Conservation (phyloP, 129 eudicot genomes). For the Heracleum sosnowskyi region DNA sequence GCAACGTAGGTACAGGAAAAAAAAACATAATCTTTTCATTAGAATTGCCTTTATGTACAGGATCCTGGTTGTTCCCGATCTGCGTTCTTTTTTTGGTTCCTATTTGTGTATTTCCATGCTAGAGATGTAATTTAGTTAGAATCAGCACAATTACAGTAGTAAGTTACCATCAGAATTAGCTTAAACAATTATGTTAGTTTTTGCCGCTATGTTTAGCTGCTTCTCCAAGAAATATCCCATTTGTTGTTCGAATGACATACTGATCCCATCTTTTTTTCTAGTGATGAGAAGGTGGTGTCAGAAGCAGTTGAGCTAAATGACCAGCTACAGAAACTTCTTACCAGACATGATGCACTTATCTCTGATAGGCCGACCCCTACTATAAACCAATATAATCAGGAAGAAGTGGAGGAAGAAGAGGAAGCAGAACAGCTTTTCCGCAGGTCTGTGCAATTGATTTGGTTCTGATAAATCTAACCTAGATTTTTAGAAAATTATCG, state of each 20-base stretch:
- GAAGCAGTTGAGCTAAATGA: constrained; percentile 86
- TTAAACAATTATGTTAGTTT: neutral
- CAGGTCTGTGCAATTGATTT: constrained; percentile 33
- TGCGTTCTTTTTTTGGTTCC: neutral
- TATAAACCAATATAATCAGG: constrained; percentile 44
- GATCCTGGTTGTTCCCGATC: neutral
- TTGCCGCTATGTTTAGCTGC: neutral
- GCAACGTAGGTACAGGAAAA: neutral
- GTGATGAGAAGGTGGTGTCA: constrained; percentile 71
- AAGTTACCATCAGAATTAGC: neutral
- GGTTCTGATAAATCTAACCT: neutral
- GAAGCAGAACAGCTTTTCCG: constrained; percentile 88
- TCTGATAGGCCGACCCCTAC: constrained; percentile 40
- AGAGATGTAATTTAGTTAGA: neutral
- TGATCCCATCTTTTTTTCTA: constrained; percentile 19
- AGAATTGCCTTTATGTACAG: neutral
- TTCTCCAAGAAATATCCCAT: neutral
- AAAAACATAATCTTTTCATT: neutral
- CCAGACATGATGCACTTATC: constrained; percentile 67
- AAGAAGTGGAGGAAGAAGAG: constrained; percentile 69
- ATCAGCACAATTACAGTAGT: neutral
- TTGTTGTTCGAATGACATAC: neutral
- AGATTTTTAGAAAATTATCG: neutral
- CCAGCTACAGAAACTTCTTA: constrained; percentile 66
- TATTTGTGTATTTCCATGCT: neutral